Percentiles rank a stretch among this genome's conserved stretches.
Conservation (phyloP, 768 basidiomycete species). For the Exidia glandulosa region DNA sequence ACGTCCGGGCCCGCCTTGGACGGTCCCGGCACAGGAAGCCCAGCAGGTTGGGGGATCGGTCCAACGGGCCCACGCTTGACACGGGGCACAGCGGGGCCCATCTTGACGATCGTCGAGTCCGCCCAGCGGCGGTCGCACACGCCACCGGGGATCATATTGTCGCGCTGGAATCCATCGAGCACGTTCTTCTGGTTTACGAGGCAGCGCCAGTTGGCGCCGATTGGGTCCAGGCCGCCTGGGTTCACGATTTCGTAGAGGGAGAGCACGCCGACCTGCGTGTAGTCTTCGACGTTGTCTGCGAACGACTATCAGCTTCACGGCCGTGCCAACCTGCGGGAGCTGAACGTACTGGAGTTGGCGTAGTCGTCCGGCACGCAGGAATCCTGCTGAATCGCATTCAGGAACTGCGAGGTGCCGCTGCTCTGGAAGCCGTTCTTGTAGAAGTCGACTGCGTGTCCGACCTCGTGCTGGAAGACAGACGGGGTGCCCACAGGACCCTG, state of each 20-base stretch:
- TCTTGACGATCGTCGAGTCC: not conserved
- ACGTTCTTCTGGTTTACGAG: not conserved
- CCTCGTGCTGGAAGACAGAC: not conserved
- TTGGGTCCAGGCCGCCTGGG: not conserved
- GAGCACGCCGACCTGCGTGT: not conserved
- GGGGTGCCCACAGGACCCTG: not conserved
- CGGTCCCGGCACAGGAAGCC: not conserved
- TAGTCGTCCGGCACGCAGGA: not conserved
- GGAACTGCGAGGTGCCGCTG: not conserved
- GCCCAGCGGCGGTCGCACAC: not conserved
- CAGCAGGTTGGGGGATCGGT: not conserved
- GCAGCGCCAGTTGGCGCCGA: not conserved
- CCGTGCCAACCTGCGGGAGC: not conserved
- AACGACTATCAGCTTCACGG: not conserved
- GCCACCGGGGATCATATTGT: not conserved
- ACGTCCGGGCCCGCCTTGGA: not conserved
- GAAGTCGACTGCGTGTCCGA: not conserved
- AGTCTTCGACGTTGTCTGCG: not conserved
- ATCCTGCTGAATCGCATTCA: not conserved
- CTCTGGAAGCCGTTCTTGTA: not conserved
- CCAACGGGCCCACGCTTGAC: not conserved
- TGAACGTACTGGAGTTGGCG: not conserved
- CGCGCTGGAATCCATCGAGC: not conserved
- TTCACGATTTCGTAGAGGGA: not conserved
- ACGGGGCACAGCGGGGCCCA: not conserved